Conservation (phyloP, 2,329 filamentous ascomycete species). For the Orbilia quercus region DNA sequence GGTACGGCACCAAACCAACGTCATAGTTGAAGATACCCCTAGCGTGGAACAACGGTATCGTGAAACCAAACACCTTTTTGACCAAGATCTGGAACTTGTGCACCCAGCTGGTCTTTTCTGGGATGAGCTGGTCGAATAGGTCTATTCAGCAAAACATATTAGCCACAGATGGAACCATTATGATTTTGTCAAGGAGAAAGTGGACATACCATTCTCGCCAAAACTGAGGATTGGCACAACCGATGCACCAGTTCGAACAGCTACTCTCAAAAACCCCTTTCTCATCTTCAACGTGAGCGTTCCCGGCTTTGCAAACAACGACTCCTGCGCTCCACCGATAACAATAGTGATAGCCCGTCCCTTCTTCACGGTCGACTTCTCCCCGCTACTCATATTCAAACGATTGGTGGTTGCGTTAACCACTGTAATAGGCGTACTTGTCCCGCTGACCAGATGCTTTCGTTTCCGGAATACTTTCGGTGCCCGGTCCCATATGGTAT, state of each 20-base stretch:
- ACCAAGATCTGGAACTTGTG: conserved; percentile 84
- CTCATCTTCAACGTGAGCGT: conserved; percentile 81
- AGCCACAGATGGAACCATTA: conserved; percentile 9
- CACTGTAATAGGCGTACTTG: conserved; percentile 14
- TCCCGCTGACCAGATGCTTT: conserved; percentile 33
- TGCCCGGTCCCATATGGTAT: conserved; percentile 47
- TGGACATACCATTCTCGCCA: conserved; percentile 80
- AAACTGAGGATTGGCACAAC: conserved; percentile 92
- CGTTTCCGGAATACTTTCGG: conserved; percentile 45
- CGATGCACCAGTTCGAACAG: conserved; percentile 89
- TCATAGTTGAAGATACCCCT: conserved; percentile 95
- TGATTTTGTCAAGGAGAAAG: neutral
- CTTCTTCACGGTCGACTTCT: conserved; percentile 75
- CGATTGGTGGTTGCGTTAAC: neutral
- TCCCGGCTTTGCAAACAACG: conserved; percentile 84
- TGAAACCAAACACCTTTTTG: conserved; percentile 90
- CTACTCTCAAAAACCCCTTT: conserved; percentile 90
- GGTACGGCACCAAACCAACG: conserved; percentile 93
- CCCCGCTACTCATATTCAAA: conserved; percentile 70
- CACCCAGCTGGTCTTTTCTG: conserved; percentile 79
- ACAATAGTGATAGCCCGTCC: conserved; percentile 80
- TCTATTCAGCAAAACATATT: conserved; percentile 30
- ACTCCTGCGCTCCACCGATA: conserved; percentile 90
- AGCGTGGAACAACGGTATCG: conserved; percentile 88
- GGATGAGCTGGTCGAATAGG: conserved; percentile 87